Conservation (phyloP, 352 stramenopile species). For the Phytophthora syringae region DNA sequence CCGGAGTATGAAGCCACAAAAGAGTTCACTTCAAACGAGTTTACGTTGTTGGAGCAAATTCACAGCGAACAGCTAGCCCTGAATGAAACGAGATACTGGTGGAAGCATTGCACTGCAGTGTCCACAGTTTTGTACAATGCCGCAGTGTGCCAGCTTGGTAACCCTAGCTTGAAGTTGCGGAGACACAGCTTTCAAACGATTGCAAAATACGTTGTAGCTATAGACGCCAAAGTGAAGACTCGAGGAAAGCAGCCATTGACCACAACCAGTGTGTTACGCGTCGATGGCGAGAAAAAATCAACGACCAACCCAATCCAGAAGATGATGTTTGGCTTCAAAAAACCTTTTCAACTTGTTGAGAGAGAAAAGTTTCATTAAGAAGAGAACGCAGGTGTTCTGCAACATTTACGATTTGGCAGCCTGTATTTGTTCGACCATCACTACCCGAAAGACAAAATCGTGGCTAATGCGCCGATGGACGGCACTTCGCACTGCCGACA, state of each 20-base stretch:
- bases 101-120: not conserved
- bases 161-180: not conserved
- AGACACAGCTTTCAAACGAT: not conserved
- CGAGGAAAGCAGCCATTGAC: not conserved
- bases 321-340: conserved; percentile 1
- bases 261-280: not conserved
- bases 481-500: not conserved
- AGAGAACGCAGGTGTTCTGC: not conserved
- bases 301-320: not conserved
- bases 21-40: conserved; percentile 3
- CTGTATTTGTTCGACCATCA: not conserved
- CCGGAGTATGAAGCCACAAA: not conserved
- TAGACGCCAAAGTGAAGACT: not conserved
- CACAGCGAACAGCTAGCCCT: not conserved
- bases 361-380: conserved; percentile 1
- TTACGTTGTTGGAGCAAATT: not conserved
- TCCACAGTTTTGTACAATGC: not conserved
- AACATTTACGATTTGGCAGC: not conserved
- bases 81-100: not conserved
- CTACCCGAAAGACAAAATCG: not conserved
- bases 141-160: not conserved
- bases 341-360: not conserved
- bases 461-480: conserved; percentile 4
- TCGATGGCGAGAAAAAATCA: not conserved
- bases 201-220: not conserved